phyloP scores from a whole-genome alignment of 805 yeast genomes.

The Kuraishia floccosa region DNA sequence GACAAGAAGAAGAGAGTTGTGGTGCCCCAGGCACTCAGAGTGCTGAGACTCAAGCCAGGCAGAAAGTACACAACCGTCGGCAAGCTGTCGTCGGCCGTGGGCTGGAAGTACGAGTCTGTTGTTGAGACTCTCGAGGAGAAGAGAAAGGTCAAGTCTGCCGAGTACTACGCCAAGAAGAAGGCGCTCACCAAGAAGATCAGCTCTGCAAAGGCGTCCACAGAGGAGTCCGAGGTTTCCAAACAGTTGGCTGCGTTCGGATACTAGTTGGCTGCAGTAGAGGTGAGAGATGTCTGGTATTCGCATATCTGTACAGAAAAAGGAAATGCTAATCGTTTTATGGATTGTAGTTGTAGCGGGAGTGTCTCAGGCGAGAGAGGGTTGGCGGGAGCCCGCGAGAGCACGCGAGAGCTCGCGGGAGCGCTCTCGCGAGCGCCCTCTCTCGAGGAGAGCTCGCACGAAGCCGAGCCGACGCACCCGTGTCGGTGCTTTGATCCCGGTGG shows the following conservation, averaged over 20 bases:
- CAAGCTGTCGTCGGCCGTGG: conserved; percentile 91
- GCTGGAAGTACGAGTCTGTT: conserved; percentile 99
- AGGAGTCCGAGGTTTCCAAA: conserved; percentile 84
- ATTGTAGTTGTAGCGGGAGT: too few relatives aligned
- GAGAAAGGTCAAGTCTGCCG: conserved; percentile 98
- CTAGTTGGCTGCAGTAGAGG: too few relatives aligned
- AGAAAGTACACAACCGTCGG: conserved; percentile 99
- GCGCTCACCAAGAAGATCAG: conserved; percentile 89
- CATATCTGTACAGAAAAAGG: too few relatives aligned
- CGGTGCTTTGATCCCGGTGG: too few relatives aligned
- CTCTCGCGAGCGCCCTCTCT: too few relatives aligned
- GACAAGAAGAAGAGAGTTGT: conserved; percentile 99
- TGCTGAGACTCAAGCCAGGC: conserved; percentile 98
- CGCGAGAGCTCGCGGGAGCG: too few relatives aligned
- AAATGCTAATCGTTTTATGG: too few relatives aligned
- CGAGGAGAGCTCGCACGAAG: too few relatives aligned
- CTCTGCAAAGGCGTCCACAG: conserved; percentile 79
- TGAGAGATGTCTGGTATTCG: too few relatives aligned
- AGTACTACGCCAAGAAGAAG: conserved; percentile 97
- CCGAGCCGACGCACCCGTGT: too few relatives aligned
- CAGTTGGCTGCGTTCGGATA: conserved; percentile 96
- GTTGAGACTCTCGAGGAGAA: conserved; percentile 97
- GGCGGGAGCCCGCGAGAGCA: too few relatives aligned
- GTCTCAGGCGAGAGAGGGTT: too few relatives aligned
- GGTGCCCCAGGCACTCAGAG: conserved; percentile 99